Evolutionary conservation across 164 flowering plant genomes (phyloP).

Genomic region (Berberis vulgaris): DNA sequence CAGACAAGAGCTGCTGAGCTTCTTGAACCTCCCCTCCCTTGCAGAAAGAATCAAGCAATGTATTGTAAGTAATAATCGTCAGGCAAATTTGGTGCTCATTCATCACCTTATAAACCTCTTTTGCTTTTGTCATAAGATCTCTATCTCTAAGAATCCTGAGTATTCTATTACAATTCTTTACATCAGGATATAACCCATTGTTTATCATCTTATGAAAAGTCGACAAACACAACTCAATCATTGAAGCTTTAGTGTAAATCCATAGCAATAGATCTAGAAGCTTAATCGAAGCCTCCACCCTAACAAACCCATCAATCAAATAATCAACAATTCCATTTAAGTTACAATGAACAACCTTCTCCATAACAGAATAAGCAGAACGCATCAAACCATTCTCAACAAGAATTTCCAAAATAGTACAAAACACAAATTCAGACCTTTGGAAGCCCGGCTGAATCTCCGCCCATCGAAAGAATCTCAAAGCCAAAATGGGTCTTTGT

Average conservation of each 20-base stretch:
- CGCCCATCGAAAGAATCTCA: too few relatives aligned
- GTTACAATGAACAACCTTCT: constrained; percentile 23
- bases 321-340: constrained; percentile 36
- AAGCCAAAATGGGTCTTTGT: too few relatives aligned
- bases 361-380: constrained; percentile 27
- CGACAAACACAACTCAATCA: constrained; percentile 37
- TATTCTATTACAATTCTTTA: constrained; percentile 61
- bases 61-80: too few relatives aligned
- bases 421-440: constrained; percentile 1
- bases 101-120: too few relatives aligned
- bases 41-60: too few relatives aligned
- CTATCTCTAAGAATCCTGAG: constrained; percentile 48
- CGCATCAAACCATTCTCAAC: constrained; percentile 26
- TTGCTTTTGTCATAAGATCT: constrained; percentile 6
- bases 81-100: too few relatives aligned
- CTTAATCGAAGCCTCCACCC: constrained; percentile 15
- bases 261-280: constrained; percentile 46
- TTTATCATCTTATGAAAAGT: constrained; percentile 47
- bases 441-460: too few relatives aligned
- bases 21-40: too few relatives aligned
- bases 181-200: constrained; percentile 47
- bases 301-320: constrained; percentile 29
- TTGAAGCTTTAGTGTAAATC: constrained; percentile 34
- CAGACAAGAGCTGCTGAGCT: constrained; percentile 22
- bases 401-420: constrained; percentile 36